Evolutionary conservation across 495 filamentous ascomycete genomes (phyloP).

Genomic region (Parmelia sp.): DNA sequence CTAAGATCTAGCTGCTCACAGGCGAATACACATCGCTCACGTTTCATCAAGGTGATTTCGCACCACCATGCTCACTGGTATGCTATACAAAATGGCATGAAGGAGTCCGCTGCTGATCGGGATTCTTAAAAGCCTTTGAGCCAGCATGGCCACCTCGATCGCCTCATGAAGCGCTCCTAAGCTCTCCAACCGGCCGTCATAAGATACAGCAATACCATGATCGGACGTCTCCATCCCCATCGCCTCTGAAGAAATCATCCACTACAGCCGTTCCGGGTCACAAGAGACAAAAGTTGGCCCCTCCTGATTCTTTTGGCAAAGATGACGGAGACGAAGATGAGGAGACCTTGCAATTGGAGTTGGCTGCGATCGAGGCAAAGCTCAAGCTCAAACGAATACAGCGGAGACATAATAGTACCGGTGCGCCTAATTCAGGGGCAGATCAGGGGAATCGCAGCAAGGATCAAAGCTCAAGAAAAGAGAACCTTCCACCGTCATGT

Average conservation of each 20-base stretch:
- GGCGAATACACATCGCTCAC: neutral
- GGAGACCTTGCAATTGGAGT: conserved; percentile 73
- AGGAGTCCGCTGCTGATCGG: neutral
- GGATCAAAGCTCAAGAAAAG: conserved; percentile 22
- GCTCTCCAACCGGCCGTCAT: conserved; percentile 72
- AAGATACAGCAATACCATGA: conserved; percentile 59
- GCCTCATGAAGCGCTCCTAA: conserved; percentile 74
- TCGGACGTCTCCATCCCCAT: conserved; percentile 56
- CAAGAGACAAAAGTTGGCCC: conserved; percentile 27
- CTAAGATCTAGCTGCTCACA: neutral
- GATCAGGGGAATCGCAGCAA: conserved; percentile 18
- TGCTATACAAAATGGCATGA: neutral
- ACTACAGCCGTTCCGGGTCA: conserved; percentile 37
- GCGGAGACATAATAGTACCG: conserved; percentile 42
- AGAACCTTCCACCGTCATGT: conserved; percentile 16
- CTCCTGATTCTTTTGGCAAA: conserved; percentile 27
- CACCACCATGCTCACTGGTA: conserved; percentile 5
- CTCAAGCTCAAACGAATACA: conserved; percentile 85
- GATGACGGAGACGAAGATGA: conserved; percentile 79
- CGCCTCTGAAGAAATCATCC: conserved; percentile 52
- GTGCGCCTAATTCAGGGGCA: conserved; percentile 19
- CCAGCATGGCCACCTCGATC: conserved; percentile 81
- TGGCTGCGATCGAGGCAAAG: conserved; percentile 79
- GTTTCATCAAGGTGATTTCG: neutral
- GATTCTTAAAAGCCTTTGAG: conserved; percentile 28